These are phyloP conservation scores for Camellia sinensis DNA, from an alignment of 148 eudicot species.

Conservation along the genomic window DNA sequence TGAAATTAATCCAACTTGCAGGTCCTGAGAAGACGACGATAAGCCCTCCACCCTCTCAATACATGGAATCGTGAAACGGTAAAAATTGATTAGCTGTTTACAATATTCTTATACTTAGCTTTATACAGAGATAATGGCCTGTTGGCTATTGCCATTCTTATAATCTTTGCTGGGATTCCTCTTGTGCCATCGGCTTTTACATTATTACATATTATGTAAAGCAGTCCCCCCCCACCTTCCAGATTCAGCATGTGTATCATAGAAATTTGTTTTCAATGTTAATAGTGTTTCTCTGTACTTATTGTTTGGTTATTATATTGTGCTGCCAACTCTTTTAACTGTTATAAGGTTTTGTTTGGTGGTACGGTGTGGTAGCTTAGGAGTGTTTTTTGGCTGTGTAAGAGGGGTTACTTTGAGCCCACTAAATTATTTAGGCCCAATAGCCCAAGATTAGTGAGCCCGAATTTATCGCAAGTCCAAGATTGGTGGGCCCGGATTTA, in stretches of 20 bases:
- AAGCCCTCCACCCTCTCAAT: conserved; percentile 64
- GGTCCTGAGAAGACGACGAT: conserved; percentile 63
- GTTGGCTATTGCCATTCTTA: conserved; percentile 1
- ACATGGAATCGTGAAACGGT: conserved; percentile 53
- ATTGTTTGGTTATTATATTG: not conserved
- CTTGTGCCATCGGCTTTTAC: conserved; percentile 7
- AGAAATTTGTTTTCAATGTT: not conserved
- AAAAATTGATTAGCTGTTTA: not conserved
- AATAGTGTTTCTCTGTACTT: not conserved
- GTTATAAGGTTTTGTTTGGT: too few species aligned
- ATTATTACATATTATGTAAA: conserved; percentile 2
- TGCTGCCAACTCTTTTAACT: not conserved
- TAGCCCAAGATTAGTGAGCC: too few species aligned
- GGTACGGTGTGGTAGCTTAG: too few species aligned
- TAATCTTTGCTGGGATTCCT: conserved; percentile 1
- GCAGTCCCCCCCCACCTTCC: conserved; percentile 1
- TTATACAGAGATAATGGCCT: conserved; percentile 10
- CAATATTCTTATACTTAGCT: conserved; percentile 5
- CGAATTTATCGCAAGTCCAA: too few species aligned
- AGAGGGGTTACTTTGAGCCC: too few species aligned
- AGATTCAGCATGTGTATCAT: conserved; percentile 15
- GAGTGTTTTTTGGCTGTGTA: too few species aligned
- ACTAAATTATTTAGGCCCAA: too few species aligned
- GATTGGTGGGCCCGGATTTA: too few species aligned
- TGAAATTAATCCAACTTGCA: conserved; percentile 24